Evolutionary conservation across 768 basidiomycete genomes (phyloP).

Genomic region (Cystofilobasidium macerans): DNA sequence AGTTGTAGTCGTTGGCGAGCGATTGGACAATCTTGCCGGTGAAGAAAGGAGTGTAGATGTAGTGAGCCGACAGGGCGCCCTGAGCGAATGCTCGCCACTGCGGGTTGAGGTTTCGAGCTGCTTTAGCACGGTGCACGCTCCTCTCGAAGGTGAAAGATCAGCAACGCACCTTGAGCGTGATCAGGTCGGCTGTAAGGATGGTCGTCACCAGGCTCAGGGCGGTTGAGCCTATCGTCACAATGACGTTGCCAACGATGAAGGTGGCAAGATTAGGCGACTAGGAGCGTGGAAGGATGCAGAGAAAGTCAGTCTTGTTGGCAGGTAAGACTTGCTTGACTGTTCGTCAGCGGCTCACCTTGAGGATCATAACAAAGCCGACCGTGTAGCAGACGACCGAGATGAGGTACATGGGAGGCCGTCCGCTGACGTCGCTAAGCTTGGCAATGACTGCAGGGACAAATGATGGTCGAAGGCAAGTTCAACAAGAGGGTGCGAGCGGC

Average conservation of each 20-base stretch:
- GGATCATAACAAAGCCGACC: slow-evolving; percentile 36
- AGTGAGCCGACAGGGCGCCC: not conserved
- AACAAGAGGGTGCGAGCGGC: no score
- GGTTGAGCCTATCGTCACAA: slow-evolving; percentile 2
- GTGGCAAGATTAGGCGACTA: slow-evolving; percentile 35
- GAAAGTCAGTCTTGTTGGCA: no score
- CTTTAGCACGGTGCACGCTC: no score
- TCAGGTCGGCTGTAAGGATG: slow-evolving; percentile 10
- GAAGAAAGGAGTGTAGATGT: slow-evolving; percentile 5
- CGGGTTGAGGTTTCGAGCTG: no score
- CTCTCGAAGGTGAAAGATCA: not conserved
- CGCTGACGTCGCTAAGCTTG: slow-evolving; percentile 34
- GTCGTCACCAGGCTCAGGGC: slow-evolving; percentile 7
- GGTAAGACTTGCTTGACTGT: no score
- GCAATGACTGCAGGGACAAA: slow-evolving; percentile 26
- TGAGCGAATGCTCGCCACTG: slow-evolving; percentile 18
- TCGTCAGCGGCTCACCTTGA: no score
- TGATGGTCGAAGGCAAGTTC: not conserved
- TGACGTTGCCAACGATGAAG: slow-evolving; percentile 3
- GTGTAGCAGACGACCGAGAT: slow-evolving; percentile 29
- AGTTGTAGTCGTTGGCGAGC: slow-evolving; percentile 30
- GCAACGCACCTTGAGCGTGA: slow-evolving; percentile 5
- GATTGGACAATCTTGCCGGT: slow-evolving; percentile 31
- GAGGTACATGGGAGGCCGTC: slow-evolving; percentile 31
- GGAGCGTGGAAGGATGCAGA: slow-evolving; percentile 32